Conservation (phyloP, 805 yeast species). For the Monosporozyma yasuniensis region DNA sequence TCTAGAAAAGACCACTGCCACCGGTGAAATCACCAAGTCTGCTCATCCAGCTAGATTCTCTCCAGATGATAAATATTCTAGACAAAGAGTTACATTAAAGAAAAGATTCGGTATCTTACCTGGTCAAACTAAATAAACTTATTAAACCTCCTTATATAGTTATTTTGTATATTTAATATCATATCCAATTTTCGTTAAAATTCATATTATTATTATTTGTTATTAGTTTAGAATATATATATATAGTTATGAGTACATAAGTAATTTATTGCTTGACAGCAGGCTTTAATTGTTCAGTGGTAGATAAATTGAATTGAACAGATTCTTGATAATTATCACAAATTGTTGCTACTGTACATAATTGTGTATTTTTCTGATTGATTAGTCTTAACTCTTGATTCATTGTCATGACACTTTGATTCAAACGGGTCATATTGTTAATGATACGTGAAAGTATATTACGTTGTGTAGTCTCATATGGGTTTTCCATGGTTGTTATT, state of each 20-base stretch:
- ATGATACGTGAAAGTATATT: slow-evolving; percentile 70
- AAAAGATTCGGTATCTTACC: slow-evolving; percentile 74
- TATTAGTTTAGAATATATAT: background rate
- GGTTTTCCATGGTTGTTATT: slow-evolving; percentile 60
- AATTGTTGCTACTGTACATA: slow-evolving; percentile 64
- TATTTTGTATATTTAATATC: background rate
- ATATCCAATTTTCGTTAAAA: background rate
- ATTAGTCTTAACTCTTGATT: slow-evolving; percentile 54
- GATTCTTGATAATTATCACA: slow-evolving; percentile 71
- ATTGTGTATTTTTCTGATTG: slow-evolving; percentile 56
- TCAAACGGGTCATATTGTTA: slow-evolving; percentile 64
- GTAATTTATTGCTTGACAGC: slow-evolving; percentile 5
- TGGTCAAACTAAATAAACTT: background rate
- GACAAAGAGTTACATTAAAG: slow-evolving; percentile 97
- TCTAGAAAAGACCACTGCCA: slow-evolving; percentile 65
- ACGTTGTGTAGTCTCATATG: slow-evolving; percentile 74
- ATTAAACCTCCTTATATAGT: background rate
- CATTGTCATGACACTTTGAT: slow-evolving; percentile 57
- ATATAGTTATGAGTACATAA: background rate
- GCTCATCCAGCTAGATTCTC: slow-evolving; percentile 99
- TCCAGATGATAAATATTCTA: slow-evolving; percentile 98
- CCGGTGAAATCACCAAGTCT: slow-evolving; percentile 93
- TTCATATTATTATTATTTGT: background rate
- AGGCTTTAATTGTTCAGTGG: slow-evolving; percentile 48
- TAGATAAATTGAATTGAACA: slow-evolving; percentile 58